A percentile compares a stretch with the other conserved stretches of the same genome.
These are phyloP conservation scores for Globisporangium acanthophoron DNA, from an alignment of 352 stramenopile species.

Conservation along the genomic window DNA sequence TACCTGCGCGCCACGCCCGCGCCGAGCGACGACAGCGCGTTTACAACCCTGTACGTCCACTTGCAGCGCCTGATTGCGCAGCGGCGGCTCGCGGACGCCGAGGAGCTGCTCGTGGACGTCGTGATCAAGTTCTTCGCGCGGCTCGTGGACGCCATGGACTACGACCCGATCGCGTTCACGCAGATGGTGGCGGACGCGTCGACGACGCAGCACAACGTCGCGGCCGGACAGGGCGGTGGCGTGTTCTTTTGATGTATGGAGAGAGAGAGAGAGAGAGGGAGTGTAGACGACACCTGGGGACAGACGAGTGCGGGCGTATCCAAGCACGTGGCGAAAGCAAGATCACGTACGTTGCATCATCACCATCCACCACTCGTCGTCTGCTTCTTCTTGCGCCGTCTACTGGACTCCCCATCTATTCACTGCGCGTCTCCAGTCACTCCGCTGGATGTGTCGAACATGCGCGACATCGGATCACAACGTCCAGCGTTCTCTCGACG, in stretches of 20 bases:
- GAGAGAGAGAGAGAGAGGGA: neutral
- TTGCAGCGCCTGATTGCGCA: conserved; percentile 33
- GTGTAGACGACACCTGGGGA: neutral
- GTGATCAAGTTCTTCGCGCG: conserved; percentile 59
- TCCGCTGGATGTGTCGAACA: no score
- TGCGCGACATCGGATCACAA: no score
- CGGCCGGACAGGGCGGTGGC: neutral
- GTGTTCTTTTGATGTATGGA: conserved; percentile 8
- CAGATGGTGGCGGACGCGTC: conserved; percentile 47
- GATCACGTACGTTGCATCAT: neutral
- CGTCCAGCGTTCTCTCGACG: no score
- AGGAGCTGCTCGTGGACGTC: conserved; percentile 59
- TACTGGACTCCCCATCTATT: no score
- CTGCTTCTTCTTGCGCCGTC: no score
- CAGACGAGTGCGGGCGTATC: neutral
- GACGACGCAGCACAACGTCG: neutral
- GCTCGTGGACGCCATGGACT: conserved; percentile 77
- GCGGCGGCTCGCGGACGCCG: conserved; percentile 31
- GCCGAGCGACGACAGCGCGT: neutral
- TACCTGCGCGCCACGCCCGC: conserved; percentile 32
- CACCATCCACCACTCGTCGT: no score
- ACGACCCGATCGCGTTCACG: conserved; percentile 68
- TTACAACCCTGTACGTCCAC: conserved; percentile 11
- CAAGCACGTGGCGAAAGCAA: neutral
- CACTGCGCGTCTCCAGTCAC: no score